These are phyloP conservation scores for Goffeauzyma gilvescens DNA, from an alignment of 768 basidiomycete genomes.

Conservation along the genomic window DNA sequence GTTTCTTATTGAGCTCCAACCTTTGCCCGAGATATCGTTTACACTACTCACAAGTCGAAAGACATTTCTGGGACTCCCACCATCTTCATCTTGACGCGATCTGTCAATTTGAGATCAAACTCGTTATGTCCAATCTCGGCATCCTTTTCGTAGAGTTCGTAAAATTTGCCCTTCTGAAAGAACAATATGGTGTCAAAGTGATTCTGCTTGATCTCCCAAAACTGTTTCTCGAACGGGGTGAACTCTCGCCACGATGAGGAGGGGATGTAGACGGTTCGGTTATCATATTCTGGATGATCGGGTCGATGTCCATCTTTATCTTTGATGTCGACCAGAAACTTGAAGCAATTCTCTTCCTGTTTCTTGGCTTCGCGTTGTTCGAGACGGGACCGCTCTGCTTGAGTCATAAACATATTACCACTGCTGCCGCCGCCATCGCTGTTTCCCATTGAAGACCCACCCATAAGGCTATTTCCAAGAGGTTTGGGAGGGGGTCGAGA, in stretches of 20 bases:
- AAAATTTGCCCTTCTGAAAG: conserved; percentile 75
- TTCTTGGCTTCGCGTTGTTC: conserved; percentile 70
- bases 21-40: conserved; percentile 82
- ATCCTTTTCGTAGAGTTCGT: conserved; percentile 77
- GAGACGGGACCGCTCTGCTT: conserved; percentile 57
- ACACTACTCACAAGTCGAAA: conserved; percentile 79
- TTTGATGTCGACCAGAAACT: conserved; percentile 49
- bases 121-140: conserved; percentile 75
- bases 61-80: conserved; percentile 87
- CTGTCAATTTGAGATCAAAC: conserved; percentile 66
- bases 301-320: conserved; percentile 69
- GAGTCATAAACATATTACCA: conserved; percentile 46
- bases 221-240: conserved; percentile 86
- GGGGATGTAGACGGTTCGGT: conserved; percentile 67
- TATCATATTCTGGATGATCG: conserved; percentile 73
- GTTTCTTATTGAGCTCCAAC: too few relatives aligned
- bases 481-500: conserved; percentile 18
- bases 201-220: conserved; percentile 82
- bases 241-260: conserved; percentile 56
- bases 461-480: background rate
- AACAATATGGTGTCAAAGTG: conserved; percentile 92
- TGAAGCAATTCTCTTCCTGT: conserved; percentile 52
- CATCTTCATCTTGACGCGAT: conserved; percentile 98
- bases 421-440: conserved; percentile 8
- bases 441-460: conserved; percentile 1